Conservation (phyloP, 1,139 yeast genomes). For the Saccharomycopsis crataegensis region DNA sequence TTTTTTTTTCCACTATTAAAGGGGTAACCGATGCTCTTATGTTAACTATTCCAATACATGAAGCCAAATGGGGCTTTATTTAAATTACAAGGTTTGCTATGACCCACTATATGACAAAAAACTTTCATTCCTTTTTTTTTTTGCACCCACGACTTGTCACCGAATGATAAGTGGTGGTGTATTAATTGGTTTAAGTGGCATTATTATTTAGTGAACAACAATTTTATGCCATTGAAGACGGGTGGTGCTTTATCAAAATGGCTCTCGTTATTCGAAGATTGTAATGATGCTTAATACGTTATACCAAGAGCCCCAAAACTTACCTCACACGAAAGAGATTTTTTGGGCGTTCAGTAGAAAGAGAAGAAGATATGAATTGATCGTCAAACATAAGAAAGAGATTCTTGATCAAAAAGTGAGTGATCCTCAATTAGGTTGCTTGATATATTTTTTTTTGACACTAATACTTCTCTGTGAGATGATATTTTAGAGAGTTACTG, state of each 20-base stretch:
- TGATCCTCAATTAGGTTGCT: constrained; percentile 66
- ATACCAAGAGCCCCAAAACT: constrained; percentile 79
- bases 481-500: no score
- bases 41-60: no score
- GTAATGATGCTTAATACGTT: constrained; percentile 84
- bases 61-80: no score
- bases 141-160: constrained; percentile 82
- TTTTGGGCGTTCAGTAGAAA: constrained; percentile 92
- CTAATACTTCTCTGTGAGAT: no score
- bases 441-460: constrained; percentile 14
- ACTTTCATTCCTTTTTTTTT: constrained; percentile 84
- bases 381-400: constrained; percentile 62
- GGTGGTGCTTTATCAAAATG: constrained; percentile 87
- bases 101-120: no score
- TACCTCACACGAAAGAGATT: constrained; percentile 84
- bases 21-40: no score
- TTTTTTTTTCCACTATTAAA: no score
- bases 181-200: constrained; percentile 88
- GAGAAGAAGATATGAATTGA: constrained; percentile 92
- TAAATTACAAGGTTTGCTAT: no score
- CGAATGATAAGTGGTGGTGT: constrained; percentile 88
- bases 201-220: constrained; percentile 97
- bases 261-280: constrained; percentile 92
- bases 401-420: constrained; percentile 37
- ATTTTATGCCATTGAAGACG: constrained; percentile 97